Evolutionary conservation across 2,329 filamentous ascomycete species (phyloP).

Genomic region (Pestalotiopsis sp.): DNA sequence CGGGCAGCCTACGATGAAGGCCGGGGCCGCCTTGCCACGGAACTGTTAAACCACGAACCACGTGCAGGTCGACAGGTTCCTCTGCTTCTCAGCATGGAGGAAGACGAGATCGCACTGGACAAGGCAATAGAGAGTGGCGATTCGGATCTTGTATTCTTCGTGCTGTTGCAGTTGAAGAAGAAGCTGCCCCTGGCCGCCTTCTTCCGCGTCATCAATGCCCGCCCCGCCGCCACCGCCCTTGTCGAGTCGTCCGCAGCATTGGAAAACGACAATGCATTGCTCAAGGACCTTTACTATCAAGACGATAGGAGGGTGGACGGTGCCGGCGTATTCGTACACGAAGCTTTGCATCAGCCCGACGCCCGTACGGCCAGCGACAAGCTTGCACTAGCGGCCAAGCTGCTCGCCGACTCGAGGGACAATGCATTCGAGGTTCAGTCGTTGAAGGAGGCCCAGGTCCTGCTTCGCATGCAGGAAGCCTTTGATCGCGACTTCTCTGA

Average conservation of each 20-base stretch:
- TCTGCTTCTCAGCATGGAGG: conserved; percentile 89
- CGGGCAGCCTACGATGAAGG: conserved; percentile 94
- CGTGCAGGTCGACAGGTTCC: conserved; percentile 96
- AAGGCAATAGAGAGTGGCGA: conserved; percentile 97
- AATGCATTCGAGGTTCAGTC: conserved; percentile 72
- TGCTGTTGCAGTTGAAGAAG: conserved; percentile 84
- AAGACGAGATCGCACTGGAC: conserved; percentile 91
- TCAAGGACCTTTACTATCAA: conserved; percentile 97
- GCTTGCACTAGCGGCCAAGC: conserved; percentile 80
- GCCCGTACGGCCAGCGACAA: conserved; percentile 78
- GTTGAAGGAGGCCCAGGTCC: conserved; percentile 76
- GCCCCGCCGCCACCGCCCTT: conserved; percentile 83
- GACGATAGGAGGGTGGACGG: conserved; percentile 90
- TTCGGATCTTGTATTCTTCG: conserved; percentile 88
- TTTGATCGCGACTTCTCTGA: conserved; percentile 83
- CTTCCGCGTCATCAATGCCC: conserved; percentile 86
- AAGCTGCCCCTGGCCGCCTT: conserved; percentile 89
- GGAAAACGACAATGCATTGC: conserved; percentile 73
- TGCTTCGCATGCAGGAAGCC: conserved; percentile 83
- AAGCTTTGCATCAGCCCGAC: conserved; percentile 76
- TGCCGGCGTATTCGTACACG: conserved; percentile 81
- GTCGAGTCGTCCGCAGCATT: conserved; percentile 79
- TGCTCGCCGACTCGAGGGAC: conserved; percentile 84
- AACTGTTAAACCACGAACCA: conserved; percentile 90
- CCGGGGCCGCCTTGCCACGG: conserved; percentile 82